Conservation (phyloP, 345 rosid genomes). For the Conringia planisiliqua region DNA sequence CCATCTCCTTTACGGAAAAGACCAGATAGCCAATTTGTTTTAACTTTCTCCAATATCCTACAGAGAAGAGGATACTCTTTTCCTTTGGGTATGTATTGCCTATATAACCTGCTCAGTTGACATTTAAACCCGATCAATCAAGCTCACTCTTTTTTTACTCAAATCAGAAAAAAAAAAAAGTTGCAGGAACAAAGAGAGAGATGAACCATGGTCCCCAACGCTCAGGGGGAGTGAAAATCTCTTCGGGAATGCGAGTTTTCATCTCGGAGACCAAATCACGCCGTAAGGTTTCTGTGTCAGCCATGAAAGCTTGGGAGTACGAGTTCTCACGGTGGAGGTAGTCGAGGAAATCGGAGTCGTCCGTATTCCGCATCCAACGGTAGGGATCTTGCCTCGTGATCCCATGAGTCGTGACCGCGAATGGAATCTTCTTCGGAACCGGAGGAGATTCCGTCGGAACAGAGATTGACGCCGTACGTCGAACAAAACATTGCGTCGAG, state of each 20-base stretch:
- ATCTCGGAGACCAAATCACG: slow-evolving; percentile 55
- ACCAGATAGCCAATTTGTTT: slow-evolving; percentile 39
- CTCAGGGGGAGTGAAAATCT: slow-evolving; percentile 67
- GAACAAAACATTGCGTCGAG: slow-evolving; percentile 38
- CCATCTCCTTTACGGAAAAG: slow-evolving; percentile 31
- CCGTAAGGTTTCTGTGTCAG: slow-evolving; percentile 56
- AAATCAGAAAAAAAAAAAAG: not conserved
- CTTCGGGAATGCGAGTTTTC: slow-evolving; percentile 53
- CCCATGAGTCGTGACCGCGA: slow-evolving; percentile 53
- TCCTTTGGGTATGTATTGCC: slow-evolving; percentile 74
- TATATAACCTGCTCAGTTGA: slow-evolving; percentile 50
- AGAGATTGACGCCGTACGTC: slow-evolving; percentile 31
- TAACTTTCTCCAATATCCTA: slow-evolving; percentile 43
- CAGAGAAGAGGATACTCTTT: slow-evolving; percentile 81
- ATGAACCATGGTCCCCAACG: slow-evolving; percentile 85
- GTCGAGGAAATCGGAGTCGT: slow-evolving; percentile 48
- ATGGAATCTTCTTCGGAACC: slow-evolving; percentile 55
- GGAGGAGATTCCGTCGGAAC: slow-evolving; percentile 50
- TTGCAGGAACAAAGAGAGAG: not conserved
- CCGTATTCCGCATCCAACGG: slow-evolving; percentile 72
- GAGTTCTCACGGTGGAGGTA: slow-evolving; percentile 66
- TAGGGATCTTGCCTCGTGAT: slow-evolving; percentile 67
- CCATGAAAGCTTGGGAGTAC: slow-evolving; percentile 78
- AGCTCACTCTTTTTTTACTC: slow-evolving; percentile 5
- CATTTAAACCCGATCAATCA: not conserved